Conservation (phyloP, 2,329 filamentous ascomycete species). For the Aspergillus pseudoviridinutans region DNA sequence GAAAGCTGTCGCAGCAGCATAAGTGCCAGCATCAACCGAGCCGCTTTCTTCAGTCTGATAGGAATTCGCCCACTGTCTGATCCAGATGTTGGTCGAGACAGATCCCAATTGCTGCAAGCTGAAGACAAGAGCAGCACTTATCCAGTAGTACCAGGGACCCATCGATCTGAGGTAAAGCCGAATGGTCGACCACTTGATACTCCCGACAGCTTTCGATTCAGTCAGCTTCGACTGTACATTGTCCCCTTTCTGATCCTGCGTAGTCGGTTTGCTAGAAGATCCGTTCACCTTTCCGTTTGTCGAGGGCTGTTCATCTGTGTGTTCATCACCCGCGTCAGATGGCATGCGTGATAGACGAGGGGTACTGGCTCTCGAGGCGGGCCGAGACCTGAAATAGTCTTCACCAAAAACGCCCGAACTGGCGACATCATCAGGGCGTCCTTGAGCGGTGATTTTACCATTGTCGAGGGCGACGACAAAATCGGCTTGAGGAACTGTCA, state of each 20-base stretch:
- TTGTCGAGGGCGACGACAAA: slow-evolving; percentile 85
- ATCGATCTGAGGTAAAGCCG: slow-evolving; percentile 81
- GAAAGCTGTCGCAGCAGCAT: slow-evolving; percentile 37
- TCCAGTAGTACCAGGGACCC: slow-evolving; percentile 98
- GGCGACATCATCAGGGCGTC: slow-evolving; percentile 73
- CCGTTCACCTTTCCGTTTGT: slow-evolving; percentile 47
- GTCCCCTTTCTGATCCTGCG: slow-evolving; percentile 42
- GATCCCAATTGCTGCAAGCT: slow-evolving; percentile 76
- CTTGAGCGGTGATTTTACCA: slow-evolving; percentile 72
- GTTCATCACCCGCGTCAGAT: slow-evolving; percentile 66
- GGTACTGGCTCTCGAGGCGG: slow-evolving; percentile 67
- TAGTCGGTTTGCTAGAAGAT: slow-evolving; percentile 28
- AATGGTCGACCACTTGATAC: slow-evolving; percentile 84
- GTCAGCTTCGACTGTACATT: slow-evolving; percentile 49
- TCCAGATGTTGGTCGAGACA: slow-evolving; percentile 90
- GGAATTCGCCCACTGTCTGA: slow-evolving; percentile 89
- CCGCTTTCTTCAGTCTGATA: slow-evolving; percentile 55
- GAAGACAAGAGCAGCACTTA: slow-evolving; percentile 70
- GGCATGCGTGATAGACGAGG: slow-evolving; percentile 72
- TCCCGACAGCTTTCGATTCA: slow-evolving; percentile 78
- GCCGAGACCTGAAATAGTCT: slow-evolving; percentile 71
- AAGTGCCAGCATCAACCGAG: slow-evolving; percentile 34
- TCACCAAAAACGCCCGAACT: slow-evolving; percentile 85
- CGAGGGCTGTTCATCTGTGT: slow-evolving; percentile 51
- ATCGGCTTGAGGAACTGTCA: slow-evolving; percentile 76